Evolutionary conservation across 306 rosid species (phyloP), one percentile per base, ranked within the genome.

Genomic region (Hylodesmum podocarpum): DNA sequence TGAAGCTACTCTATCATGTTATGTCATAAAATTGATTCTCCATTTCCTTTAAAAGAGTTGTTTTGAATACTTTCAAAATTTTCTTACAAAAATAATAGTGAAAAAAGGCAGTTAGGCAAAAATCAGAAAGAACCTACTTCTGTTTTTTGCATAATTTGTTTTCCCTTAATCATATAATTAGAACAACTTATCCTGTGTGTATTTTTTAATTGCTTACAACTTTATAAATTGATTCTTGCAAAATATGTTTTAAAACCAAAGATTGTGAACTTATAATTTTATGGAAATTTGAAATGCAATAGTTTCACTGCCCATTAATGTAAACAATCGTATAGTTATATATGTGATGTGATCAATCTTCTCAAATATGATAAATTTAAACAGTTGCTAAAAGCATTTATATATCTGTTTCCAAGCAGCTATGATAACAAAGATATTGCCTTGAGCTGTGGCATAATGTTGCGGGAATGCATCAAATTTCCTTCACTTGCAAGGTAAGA

Each of bases 381-480:
- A 46, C 67, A 25, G 50, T 71, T 63, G 31, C 78, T 57, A 6
- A 65, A 16, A 13, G 28, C 79, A 75, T 27, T 31, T 46, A 25
- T 72, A 40, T 61, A 55, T 85, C 8, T 53, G 65, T 77, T 79
- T 71, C 73, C 76, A 19, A 50, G 44, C 97, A 95, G 99, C 86
- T 92, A 95, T 83, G 99, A 92, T 84, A 95, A 92, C 89, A 92
- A 88, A 89, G 99, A 95, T 76, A 86, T 92, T 82, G 97, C 99
- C 55, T 81, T 95, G 85, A 91, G 84, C 85, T 89, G 91, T 84
- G 99, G 97, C 83, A 79, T 65, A 82, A 95, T 95, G 97, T 82
- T 95, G 92, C 89, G 98, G 84, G 97, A 95, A 71, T 92, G 99
- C 89, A 88, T 95, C 85, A 95, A 89, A 81, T 90, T 90, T 73